Conservation (phyloP, 768 basidiomycete genomes). For the Phylloporus arenicola region DNA sequence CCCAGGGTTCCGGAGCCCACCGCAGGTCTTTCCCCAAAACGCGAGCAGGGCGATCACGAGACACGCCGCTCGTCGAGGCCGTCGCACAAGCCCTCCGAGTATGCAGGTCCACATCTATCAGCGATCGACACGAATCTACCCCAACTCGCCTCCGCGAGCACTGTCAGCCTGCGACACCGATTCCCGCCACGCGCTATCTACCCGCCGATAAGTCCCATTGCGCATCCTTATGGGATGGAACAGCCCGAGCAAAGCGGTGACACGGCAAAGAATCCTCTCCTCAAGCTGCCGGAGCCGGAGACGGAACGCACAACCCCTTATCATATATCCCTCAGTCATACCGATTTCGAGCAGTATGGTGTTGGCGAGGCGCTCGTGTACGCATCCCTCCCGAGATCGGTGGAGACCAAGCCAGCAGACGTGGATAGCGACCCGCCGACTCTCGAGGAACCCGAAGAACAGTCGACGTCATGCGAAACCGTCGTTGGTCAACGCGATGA, state of each 20-base stretch:
- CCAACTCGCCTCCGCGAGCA: constrained; percentile 15
- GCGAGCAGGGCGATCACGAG: neutral
- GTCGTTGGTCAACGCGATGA: constrained; percentile 37
- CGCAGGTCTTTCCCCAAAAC: constrained; percentile 30
- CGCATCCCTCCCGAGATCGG: constrained; percentile 24
- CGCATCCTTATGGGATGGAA: constrained; percentile 22
- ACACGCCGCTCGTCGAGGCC: constrained; percentile 9
- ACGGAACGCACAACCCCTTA: constrained; percentile 1
- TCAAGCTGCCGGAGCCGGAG: neutral
- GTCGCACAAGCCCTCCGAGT: constrained; percentile 28
- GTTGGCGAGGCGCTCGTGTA: constrained; percentile 61
- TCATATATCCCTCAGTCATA: constrained; percentile 25
- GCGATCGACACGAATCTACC: constrained; percentile 21
- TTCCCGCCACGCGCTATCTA: constrained; percentile 29
- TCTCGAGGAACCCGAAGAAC: neutral
- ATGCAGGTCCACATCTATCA: constrained; percentile 40
- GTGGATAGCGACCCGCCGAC: neutral
- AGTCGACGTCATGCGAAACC: neutral
- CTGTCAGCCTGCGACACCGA: constrained; percentile 33
- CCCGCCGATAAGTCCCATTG: constrained; percentile 24
- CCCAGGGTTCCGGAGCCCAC: constrained; percentile 19
- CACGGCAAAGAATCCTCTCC: neutral
- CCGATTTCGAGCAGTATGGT: constrained; percentile 45
- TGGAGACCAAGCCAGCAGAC: neutral
- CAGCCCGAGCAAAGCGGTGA: neutral